Percentiles rank a stretch among this genome's conserved stretches.
phyloP scores from a whole-genome alignment of 768 basidiomycete genomes.

The Tricholoma sp. region DNA sequence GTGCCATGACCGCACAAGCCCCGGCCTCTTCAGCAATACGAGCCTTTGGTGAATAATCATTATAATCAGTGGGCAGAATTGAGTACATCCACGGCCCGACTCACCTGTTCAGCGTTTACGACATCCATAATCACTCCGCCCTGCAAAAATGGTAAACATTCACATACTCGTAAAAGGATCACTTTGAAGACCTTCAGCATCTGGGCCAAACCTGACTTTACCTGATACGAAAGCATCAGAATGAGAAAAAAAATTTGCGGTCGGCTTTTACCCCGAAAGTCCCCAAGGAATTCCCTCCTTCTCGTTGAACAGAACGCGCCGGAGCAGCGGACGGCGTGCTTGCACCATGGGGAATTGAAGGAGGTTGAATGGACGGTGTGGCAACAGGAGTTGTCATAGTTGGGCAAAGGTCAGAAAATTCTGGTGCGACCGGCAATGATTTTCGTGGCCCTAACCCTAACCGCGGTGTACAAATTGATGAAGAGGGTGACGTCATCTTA shows the following conservation, averaged over 20 bases:
- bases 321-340: conserved; percentile 43
- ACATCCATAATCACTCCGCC: conserved; percentile 97
- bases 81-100: conserved; percentile 7
- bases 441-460: conserved; percentile 18
- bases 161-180: not conserved
- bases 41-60: conserved; percentile 47
- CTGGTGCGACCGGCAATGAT: conserved; percentile 15
- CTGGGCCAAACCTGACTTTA: conserved; percentile 92
- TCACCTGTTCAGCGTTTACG: conserved; percentile 60
- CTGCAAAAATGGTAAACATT: conserved; percentile 28
- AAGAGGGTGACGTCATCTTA: no score
- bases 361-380: conserved; percentile 28
- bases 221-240: conserved; percentile 36
- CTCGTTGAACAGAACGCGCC: conserved; percentile 44
- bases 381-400: conserved; percentile 25
- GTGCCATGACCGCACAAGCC: conserved; percentile 96
- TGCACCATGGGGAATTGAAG: conserved; percentile 31
- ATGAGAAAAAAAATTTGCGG: conserved; percentile 2
- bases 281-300: conserved; percentile 57
- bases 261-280: conserved; percentile 54
- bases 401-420: conserved; percentile 10
- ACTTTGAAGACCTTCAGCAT: conserved; percentile 77
- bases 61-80: conserved; percentile 2
- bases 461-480: conserved; percentile 15
- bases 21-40: conserved; percentile 97